Evolutionary conservation across 1,139 yeast species (phyloP).

Genomic region (Candida gigantensis): DNA sequence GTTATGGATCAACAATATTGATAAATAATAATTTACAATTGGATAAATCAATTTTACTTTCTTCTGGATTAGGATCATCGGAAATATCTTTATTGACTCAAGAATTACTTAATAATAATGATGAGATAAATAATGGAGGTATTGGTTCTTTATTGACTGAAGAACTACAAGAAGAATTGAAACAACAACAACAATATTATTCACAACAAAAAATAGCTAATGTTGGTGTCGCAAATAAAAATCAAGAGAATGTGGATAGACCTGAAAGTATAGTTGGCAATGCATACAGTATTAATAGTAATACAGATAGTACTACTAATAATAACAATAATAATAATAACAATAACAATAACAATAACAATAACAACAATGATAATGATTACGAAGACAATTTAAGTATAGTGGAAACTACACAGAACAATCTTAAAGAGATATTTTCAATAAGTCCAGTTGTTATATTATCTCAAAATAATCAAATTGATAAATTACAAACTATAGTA

Average conservation of each 20-base stretch:
- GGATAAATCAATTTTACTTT: constrained; percentile 10
- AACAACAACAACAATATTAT: constrained; percentile 2
- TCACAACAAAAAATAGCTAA: not conserved
- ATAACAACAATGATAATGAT: not conserved
- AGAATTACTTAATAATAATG: constrained; percentile 1
- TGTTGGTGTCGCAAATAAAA: not conserved
- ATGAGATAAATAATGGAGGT: constrained; percentile 2
- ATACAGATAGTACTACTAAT: constrained; percentile 12
- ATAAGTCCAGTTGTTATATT: constrained; percentile 28
- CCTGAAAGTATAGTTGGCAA: not conserved
- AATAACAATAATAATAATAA: not conserved
- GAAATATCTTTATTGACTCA: constrained; percentile 4
- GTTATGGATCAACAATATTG: not conserved
- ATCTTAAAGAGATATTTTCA: constrained; percentile 32
- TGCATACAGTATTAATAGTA: constrained; percentile 26
- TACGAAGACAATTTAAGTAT: too few species aligned
- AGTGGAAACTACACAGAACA: constrained; percentile 17
- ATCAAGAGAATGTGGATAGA: not conserved
- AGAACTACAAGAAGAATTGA: constrained; percentile 6
- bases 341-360: not conserved
- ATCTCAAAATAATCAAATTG: constrained; percentile 16
- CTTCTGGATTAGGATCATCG: constrained; percentile 1
- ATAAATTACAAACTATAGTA: constrained; percentile 23
- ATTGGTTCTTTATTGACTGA: constrained; percentile 3
- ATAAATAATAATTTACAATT: constrained; percentile 5